These are phyloP conservation scores for Elaeis guineensis DNA, from an alignment of 176 grass and related monocot genomes.

Conservation along the genomic window DNA sequence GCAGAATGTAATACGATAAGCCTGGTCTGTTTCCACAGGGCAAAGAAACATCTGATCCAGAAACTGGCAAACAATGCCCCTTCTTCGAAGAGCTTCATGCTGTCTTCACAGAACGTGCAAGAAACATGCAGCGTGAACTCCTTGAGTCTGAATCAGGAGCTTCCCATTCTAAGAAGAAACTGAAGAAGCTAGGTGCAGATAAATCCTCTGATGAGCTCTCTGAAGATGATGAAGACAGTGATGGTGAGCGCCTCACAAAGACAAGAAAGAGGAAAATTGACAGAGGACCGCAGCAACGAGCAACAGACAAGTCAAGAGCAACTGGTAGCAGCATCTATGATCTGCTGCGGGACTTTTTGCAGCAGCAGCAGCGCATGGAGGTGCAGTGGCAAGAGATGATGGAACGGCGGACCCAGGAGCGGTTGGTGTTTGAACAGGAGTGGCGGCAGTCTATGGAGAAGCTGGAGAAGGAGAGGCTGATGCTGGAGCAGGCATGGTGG, in stretches of 20 bases:
- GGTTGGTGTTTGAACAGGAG: constrained; percentile 52
- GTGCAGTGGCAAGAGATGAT: constrained; percentile 52
- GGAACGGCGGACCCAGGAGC: constrained; percentile 53
- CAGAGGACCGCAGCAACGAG: constrained; percentile 20
- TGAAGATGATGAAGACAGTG: constrained; percentile 40
- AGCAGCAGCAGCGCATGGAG: constrained; percentile 73
- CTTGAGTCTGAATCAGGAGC: constrained; percentile 41
- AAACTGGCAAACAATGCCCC: constrained; percentile 58
- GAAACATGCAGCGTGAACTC: constrained; percentile 62
- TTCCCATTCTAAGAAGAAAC: constrained; percentile 22
- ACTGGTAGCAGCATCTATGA: constrained; percentile 22
- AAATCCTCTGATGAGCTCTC: constrained; percentile 26
- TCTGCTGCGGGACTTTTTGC: constrained; percentile 56
- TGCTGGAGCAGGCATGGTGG: constrained; percentile 71
- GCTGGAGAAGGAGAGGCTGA: constrained; percentile 68
- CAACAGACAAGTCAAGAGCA: constrained; percentile 3
- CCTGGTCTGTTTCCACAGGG: constrained; percentile 41
- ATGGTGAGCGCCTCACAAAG: constrained; percentile 37
- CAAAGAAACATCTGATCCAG: constrained; percentile 93
- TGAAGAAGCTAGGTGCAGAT: constrained; percentile 25
- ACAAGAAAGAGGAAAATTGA: constrained; percentile 27
- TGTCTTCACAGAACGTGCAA: constrained; percentile 72
- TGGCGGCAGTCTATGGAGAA: constrained; percentile 78
- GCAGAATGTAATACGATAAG: too few species aligned
- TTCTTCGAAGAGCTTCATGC: constrained; percentile 91